These are phyloP conservation scores for Brassica rapa DNA, from an alignment of 345 rosid species.

Conservation along the genomic window DNA sequence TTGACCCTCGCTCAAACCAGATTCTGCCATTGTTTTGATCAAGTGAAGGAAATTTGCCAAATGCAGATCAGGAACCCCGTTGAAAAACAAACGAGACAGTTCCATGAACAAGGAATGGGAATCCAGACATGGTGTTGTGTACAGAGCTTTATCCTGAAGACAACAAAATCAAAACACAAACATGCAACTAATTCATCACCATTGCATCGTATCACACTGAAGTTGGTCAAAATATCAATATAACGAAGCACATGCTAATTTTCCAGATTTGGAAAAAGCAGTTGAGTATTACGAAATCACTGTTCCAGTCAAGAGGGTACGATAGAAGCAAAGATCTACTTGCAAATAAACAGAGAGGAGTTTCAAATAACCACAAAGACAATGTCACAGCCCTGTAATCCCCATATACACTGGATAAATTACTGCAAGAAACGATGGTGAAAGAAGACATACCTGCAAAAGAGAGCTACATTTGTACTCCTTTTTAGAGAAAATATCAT, in stretches of 20 bases:
- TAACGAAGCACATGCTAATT: background rate
- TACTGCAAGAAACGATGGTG: conserved; percentile 18
- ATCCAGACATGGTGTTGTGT: conserved; percentile 58
- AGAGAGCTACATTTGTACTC: conserved; percentile 59
- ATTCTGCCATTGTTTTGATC: conserved; percentile 74
- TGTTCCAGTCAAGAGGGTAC: conserved; percentile 14
- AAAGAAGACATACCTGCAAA: conserved; percentile 60
- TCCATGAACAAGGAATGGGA: conserved; percentile 75
- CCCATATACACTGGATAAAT: background rate
- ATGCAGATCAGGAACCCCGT: conserved; percentile 66
- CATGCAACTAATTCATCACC: background rate
- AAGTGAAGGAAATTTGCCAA: conserved; percentile 88
- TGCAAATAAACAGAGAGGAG: conserved; percentile 11
- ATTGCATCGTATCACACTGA: conserved; percentile 5
- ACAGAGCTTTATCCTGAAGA: conserved; percentile 71
- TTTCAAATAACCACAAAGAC: conserved; percentile 13
- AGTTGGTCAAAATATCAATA: background rate
- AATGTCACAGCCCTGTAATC: conserved; percentile 4
- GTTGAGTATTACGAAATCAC: background rate
- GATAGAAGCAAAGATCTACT: conserved; percentile 21
- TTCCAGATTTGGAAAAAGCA: background rate
- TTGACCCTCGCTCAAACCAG: conserved; percentile 71
- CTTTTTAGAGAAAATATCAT: conserved; percentile 53
- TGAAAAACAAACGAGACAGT: conserved; percentile 69
- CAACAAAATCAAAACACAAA: conserved; percentile 23